These are phyloP conservation scores for Castanea mollissima DNA, from an alignment of 306 rosid genomes.

Conservation along the genomic window DNA sequence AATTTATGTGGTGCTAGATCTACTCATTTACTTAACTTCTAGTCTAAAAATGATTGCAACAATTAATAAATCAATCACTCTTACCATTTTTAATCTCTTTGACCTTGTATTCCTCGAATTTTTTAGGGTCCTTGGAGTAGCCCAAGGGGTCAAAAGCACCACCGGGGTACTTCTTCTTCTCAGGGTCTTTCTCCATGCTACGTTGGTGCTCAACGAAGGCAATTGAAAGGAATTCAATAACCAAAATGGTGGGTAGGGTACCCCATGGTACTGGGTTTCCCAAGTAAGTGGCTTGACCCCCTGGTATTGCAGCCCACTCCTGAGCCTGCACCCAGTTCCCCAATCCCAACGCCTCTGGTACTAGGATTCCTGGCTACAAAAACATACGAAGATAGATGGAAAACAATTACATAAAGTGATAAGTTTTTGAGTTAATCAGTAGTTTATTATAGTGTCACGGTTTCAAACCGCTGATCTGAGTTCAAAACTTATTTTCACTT, in stretches of 20 bases:
- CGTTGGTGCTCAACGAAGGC: conserved; percentile 98
- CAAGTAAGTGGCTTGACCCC: conserved; percentile 94
- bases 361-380: conserved; percentile 85
- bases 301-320: conserved; percentile 94
- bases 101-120: conserved; percentile 81
- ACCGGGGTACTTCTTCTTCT: conserved; percentile 98
- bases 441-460: too few relatives aligned
- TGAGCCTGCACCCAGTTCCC: conserved; percentile 99
- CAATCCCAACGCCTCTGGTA: conserved; percentile 96
- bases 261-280: conserved; percentile 99
- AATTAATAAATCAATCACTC: not conserved
- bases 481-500: too few relatives aligned
- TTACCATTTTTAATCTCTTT: conserved; percentile 90
- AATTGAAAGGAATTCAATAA: conserved; percentile 80
- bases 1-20: too few relatives aligned
- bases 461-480: too few relatives aligned
- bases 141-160: conserved; percentile 98
- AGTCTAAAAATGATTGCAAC: not conserved
- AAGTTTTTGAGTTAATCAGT: too few relatives aligned
- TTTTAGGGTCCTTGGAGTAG: conserved; percentile 93
- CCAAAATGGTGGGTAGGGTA: conserved; percentile 85
- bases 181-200: conserved; percentile 95
- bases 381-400: not conserved
- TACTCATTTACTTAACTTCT: too few relatives aligned
- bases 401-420: not conserved